These are phyloP conservation scores for Trifolium subterraneum DNA, from an alignment of 306 rosid genomes.

Conservation along the genomic window DNA sequence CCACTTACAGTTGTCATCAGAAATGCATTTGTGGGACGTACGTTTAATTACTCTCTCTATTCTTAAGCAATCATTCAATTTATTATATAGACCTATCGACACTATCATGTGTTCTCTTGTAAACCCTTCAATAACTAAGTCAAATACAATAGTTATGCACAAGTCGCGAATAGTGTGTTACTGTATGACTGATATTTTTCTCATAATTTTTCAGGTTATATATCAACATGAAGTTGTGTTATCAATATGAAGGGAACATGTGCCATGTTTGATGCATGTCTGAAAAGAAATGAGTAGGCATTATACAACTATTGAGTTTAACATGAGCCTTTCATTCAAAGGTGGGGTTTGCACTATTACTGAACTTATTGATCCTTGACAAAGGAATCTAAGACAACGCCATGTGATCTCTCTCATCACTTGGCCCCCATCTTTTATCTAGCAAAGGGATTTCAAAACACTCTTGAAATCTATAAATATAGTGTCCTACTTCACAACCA, in stretches of 20 bases:
- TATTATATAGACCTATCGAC: not conserved
- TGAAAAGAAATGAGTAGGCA: too few relatives aligned
- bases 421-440: not conserved
- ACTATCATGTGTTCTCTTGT: too few relatives aligned
- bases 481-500: not conserved
- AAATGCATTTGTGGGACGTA: not conserved
- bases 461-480: constrained; percentile 11
- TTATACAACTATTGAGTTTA: too few relatives aligned
- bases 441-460: not conserved
- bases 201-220: not conserved
- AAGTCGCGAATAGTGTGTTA: too few relatives aligned
- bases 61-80: not conserved
- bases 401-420: constrained; percentile 33
- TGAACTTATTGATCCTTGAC: not conserved
- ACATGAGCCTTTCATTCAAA: too few relatives aligned
- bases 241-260: constrained; percentile 9
- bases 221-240: not conserved
- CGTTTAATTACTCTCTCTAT: not conserved
- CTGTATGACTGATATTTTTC: not conserved
- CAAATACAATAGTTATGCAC: too few relatives aligned
- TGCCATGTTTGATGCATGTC: not conserved
- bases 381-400: not conserved
- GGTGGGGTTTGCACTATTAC: not conserved
- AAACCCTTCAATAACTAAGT: too few relatives aligned
- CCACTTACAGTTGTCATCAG: not conserved